A percentile compares a stretch with the other conserved stretches of the same genome.
phyloP scores from a whole-genome alignment of 1,139 yeast species.

The Saccharomycopsis crataegensis region DNA sequence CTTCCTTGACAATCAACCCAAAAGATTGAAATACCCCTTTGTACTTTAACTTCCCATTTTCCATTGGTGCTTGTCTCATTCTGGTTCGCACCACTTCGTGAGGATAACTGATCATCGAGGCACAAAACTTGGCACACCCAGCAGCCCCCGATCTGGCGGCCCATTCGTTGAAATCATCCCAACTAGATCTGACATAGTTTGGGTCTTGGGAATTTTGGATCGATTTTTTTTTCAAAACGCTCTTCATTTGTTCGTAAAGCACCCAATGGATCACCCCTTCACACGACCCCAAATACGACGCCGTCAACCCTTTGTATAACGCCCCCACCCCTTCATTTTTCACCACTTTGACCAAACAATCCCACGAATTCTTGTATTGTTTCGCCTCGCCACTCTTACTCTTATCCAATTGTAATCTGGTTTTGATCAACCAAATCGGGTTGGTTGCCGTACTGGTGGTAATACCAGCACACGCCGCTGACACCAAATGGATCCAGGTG shows the following conservation, averaged over 20 bases:
- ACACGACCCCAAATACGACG: slow-evolving; percentile 88
- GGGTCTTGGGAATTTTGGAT: slow-evolving; percentile 38
- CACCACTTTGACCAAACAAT: slow-evolving; percentile 66
- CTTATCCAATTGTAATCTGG: slow-evolving; percentile 86
- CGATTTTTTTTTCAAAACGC: slow-evolving; percentile 54
- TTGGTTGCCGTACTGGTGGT: slow-evolving; percentile 97
- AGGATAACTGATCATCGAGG: slow-evolving; percentile 90
- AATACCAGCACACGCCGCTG: slow-evolving; percentile 93
- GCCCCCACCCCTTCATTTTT: slow-evolving; percentile 63
- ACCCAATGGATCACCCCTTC: slow-evolving; percentile 98
- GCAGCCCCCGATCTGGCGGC: slow-evolving; percentile 96
- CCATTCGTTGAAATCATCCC: slow-evolving; percentile 80
- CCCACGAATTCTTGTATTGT: slow-evolving; percentile 77
- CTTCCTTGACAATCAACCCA: slow-evolving; percentile 74
- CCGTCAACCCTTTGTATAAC: slow-evolving; percentile 82
- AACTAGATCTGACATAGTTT: slow-evolving; percentile 41
- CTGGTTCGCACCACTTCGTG: slow-evolving; percentile 97
- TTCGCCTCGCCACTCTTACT: slow-evolving; percentile 25
- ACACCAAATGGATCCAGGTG: slow-evolving; percentile 75
- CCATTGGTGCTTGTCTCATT: slow-evolving; percentile 83
- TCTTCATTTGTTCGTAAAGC: slow-evolving; percentile 89
- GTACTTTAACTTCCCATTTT: slow-evolving; percentile 77
- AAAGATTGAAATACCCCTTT: slow-evolving; percentile 87
- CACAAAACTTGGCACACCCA: slow-evolving; percentile 90
- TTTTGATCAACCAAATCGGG: slow-evolving; percentile 98